Conservation (phyloP, 352 stramenopile species). For the Globisporangium perplexum region DNA sequence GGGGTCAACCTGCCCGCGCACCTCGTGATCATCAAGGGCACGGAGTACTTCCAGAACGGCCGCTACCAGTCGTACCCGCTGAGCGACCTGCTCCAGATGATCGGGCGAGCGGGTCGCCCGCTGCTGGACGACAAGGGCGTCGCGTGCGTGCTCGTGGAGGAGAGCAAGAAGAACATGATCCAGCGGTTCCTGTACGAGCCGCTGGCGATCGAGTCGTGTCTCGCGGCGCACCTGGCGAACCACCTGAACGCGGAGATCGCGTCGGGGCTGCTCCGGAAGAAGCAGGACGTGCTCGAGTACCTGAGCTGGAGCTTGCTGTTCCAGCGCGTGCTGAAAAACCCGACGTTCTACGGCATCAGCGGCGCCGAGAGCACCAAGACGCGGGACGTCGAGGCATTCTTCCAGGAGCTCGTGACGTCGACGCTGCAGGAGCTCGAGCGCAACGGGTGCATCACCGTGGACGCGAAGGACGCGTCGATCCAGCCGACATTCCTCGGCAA, state of each 20-base stretch:
- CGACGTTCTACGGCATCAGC: conserved; percentile 92
- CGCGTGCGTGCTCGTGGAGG: conserved; percentile 96
- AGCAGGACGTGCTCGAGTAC: conserved; percentile 92
- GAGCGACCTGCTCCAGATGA: conserved; percentile 99
- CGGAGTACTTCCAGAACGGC: conserved; percentile 93
- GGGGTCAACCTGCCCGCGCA: conserved; percentile 97
- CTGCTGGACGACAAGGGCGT: conserved; percentile 94
- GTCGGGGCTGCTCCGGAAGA: conserved; percentile 82
- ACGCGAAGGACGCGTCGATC: conserved; percentile 31
- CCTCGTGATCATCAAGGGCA: conserved; percentile 98
- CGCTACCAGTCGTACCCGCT: conserved; percentile 98
- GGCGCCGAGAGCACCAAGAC: conserved; percentile 34
- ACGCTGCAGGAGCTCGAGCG: conserved; percentile 81
- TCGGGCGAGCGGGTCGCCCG: conserved; percentile 95
- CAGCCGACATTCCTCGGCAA: conserved; percentile 86
- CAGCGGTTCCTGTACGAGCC: conserved; percentile 98
- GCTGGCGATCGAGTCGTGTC: conserved; percentile 95
- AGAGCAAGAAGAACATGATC: conserved; percentile 98
- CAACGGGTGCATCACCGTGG: conserved; percentile 81
- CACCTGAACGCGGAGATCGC: conserved; percentile 97
- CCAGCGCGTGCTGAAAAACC: conserved; percentile 93
- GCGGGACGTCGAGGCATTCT: conserved; percentile 50
- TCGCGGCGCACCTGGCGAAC: conserved; percentile 89
- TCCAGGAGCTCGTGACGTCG: conserved; percentile 75
- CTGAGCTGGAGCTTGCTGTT: conserved; percentile 98